These are phyloP conservation scores for Fragaria vesca DNA, from an alignment of 306 rosid genomes.

Conservation along the genomic window DNA sequence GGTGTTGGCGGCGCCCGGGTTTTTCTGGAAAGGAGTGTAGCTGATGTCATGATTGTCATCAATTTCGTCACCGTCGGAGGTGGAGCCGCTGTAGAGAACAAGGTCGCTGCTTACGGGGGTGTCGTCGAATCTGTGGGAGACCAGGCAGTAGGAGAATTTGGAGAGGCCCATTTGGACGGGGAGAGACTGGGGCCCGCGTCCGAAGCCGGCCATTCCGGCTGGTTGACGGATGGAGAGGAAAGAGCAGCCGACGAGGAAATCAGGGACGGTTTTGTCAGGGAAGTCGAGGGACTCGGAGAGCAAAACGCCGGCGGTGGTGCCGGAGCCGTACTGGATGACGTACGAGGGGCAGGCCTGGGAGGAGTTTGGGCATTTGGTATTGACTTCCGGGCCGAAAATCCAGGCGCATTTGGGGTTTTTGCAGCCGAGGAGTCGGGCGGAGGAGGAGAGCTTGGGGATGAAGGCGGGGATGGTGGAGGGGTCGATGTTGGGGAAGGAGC, in stretches of 20 bases:
- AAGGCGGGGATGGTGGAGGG: constrained; percentile 48
- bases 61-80: constrained; percentile 17
- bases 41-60: constrained; percentile 26
- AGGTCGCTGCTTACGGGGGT: constrained; percentile 57
- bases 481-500: constrained; percentile 59
- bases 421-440: constrained; percentile 65
- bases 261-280: constrained; percentile 26
- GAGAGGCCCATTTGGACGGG: constrained; percentile 73
- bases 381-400: constrained; percentile 45
- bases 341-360: constrained; percentile 60
- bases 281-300: constrained; percentile 63
- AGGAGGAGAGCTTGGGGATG: constrained; percentile 60
- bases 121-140: constrained; percentile 72
- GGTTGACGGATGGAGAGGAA: constrained; percentile 67
- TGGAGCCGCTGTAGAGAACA: constrained; percentile 37
- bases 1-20: constrained; percentile 35
- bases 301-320: constrained; percentile 61
- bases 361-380: constrained; percentile 51
- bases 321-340: constrained; percentile 62
- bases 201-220: constrained; percentile 88
- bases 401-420: constrained; percentile 63
- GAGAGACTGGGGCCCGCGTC: constrained; percentile 69
- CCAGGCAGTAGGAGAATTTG: constrained; percentile 71
- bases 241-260: constrained; percentile 80
- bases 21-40: constrained; percentile 68